Evolutionary conservation across 345 rosid genomes (phyloP), one percentile per base, ranked within the genome.

Genomic region (Trapa incisa): DNA sequence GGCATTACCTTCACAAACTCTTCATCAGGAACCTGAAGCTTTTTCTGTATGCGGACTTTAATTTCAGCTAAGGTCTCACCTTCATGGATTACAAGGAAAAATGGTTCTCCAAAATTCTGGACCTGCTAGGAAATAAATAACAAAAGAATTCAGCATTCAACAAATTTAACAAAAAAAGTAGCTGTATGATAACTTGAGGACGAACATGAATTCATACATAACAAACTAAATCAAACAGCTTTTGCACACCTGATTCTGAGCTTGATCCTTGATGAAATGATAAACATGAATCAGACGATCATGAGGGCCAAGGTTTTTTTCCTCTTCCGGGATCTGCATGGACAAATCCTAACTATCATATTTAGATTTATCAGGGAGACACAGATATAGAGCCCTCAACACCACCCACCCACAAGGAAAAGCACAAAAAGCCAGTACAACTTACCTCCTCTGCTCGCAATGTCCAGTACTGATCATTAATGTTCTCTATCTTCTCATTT

Each of bases 391-490:
- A 41, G 7, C 43, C 43, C 43, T 41, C 0, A 41, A 41, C 43
- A 1, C 29, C 29, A 0, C 43, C 2, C 43, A 4, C 29, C 0
- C 29, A 22, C 29, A 22, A 22, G 29, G 29, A 22, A 17, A 3
- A 14, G 1, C 14, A 17, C 7, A 62, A 65, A 65, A 48, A 64
- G 53, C 22, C 13, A 37, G 13, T 33, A 68, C 48, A 37, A 63
- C 48, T 72, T 71, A 77, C 94, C 90, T 87, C 94, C 72, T 87
- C 94, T 47, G 90, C 90, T 33, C 94, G 88, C 64, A 87, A 68
- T 38, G 90, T 87, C 90, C 94, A 87, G 73, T 85, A 85, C 65
- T 87, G 90, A 69, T 87, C 94, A 77, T 87, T 87, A 65, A 87
- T 85, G 74, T 80, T 87, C 79, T 87, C 94, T 47, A 87, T 87